phyloP scores from a whole-genome alignment of 306 rosid genomes.

The Gastrolobium villosum region DNA sequence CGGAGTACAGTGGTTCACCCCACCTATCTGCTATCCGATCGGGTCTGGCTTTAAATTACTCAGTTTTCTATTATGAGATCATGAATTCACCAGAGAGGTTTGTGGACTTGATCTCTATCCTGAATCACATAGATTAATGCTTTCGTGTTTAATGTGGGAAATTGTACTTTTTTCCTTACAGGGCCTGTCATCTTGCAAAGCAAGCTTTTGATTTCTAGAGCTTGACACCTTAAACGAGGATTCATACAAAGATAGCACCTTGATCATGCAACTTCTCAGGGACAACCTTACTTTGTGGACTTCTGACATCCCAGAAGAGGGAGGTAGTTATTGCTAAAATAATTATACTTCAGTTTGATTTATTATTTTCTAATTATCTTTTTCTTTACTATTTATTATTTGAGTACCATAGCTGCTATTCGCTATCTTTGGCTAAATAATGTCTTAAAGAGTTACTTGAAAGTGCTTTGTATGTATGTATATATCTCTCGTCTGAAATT shows the following conservation, averaged over 20 bases:
- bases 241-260: slow-evolving; percentile 76
- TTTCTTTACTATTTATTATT: neutral
- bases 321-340: slow-evolving; percentile 52
- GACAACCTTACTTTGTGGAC: slow-evolving; percentile 78
- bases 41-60: slow-evolving; percentile 76
- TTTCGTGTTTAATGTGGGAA: slow-evolving; percentile 26
- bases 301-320: slow-evolving; percentile 72
- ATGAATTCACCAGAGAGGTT: slow-evolving; percentile 76
- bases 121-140: slow-evolving; percentile 25
- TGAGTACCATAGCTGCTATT: neutral
- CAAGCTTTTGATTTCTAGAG: slow-evolving; percentile 68
- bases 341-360: slow-evolving; percentile 13
- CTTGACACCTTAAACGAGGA: slow-evolving; percentile 73
- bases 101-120: slow-evolving; percentile 31
- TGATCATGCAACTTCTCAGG: slow-evolving; percentile 76
- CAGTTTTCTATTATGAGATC: slow-evolving; percentile 79
- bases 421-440: neutral
- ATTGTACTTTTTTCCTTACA: slow-evolving; percentile 36
- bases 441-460: neutral
- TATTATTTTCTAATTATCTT: slow-evolving; percentile 18
- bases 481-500: neutral
- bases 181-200: slow-evolving; percentile 79
- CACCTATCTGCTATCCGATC: slow-evolving; percentile 73
- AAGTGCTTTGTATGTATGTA: neutral
- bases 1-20: too few relatives aligned